A percentile compares a stretch with the other conserved stretches of the same genome.
Conservation (phyloP, 768 basidiomycete species). For the Royoungia palumana region DNA sequence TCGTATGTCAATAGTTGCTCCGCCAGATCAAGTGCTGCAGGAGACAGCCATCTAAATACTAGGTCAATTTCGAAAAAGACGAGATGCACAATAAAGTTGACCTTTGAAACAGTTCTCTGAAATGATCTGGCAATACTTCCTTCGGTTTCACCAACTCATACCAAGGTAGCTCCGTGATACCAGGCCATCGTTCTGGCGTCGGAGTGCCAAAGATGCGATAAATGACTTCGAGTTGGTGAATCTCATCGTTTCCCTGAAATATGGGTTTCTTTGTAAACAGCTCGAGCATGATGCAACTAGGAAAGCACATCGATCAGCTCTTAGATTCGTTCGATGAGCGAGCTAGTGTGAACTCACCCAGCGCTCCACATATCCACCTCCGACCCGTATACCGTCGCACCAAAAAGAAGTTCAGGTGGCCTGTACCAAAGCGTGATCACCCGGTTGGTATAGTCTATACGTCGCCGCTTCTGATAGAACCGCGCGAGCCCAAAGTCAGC, state of each 20-base stretch:
- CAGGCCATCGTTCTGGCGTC: slow-evolving; percentile 76
- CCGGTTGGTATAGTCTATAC: slow-evolving; percentile 96
- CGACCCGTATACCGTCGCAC: slow-evolving; percentile 93
- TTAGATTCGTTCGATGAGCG: background rate
- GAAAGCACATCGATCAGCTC: background rate
- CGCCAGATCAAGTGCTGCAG: slow-evolving; percentile 84
- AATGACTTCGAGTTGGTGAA: slow-evolving; percentile 92
- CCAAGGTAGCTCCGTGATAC: slow-evolving; percentile 85
- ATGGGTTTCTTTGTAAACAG: slow-evolving; percentile 92
- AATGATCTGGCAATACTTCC: slow-evolving; percentile 66
- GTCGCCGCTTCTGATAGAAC: slow-evolving; percentile 88
- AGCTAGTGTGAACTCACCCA: slow-evolving; percentile 51
- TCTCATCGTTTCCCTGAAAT: slow-evolving; percentile 98
- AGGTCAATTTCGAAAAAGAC: background rate
- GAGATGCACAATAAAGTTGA: slow-evolving; percentile 33
- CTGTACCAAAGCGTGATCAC: slow-evolving; percentile 99
- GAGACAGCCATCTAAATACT: slow-evolving; percentile 71
- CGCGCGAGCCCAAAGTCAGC: slow-evolving; percentile 97
- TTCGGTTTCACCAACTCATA: slow-evolving; percentile 96
- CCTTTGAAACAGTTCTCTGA: slow-evolving; percentile 86
- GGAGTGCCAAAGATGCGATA: slow-evolving; percentile 92
- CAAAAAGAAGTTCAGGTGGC: slow-evolving; percentile 91
- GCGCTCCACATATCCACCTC: slow-evolving; percentile 99
- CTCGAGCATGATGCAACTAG: slow-evolving; percentile 97
- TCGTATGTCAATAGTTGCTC: slow-evolving; percentile 79